Evolutionary conservation across 139 green algal genomes (phyloP).

Genomic region (Ettlia oleoabundans): DNA sequence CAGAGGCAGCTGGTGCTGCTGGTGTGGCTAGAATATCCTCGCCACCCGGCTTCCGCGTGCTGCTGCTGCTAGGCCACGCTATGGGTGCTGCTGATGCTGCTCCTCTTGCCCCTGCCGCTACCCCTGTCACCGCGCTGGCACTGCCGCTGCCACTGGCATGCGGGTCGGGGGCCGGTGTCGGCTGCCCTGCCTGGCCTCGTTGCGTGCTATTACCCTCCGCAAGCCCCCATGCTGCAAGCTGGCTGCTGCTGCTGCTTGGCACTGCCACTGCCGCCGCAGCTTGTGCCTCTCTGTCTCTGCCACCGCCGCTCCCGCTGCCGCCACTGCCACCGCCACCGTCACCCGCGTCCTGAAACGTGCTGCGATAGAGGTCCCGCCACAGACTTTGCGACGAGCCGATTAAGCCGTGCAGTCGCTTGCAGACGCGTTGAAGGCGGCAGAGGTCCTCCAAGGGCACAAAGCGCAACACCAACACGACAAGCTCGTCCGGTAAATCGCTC

Average conservation of each 20-base stretch:
- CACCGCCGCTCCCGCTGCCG: not conserved
- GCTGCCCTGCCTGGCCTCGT: no score
- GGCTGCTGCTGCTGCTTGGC: not conserved
- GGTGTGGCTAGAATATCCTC: not conserved
- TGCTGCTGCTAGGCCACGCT: not conserved
- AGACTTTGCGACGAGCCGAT: not conserved
- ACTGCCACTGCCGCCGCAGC: not conserved
- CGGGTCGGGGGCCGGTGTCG: no score
- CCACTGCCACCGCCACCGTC: not conserved
- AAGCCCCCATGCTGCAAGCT: no score
- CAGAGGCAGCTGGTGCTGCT: not conserved
- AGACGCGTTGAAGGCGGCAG: not conserved
- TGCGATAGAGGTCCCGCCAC: not conserved
- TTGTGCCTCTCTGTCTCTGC: not conserved
- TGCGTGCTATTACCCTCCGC: no score
- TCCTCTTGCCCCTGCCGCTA: no score
- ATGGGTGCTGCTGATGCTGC: no score
- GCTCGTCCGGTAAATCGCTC: not conserved
- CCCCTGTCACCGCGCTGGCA: no score
- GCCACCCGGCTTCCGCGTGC: not conserved
- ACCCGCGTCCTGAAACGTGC: not conserved
- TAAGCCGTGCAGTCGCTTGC: not conserved
- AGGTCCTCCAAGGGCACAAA: constrained; percentile 10
- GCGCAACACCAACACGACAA: not conserved
- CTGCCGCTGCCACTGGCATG: no score